phyloP scores from a whole-genome alignment of 192 early-diverging fungal genomes.

The Backusella macrospora region DNA sequence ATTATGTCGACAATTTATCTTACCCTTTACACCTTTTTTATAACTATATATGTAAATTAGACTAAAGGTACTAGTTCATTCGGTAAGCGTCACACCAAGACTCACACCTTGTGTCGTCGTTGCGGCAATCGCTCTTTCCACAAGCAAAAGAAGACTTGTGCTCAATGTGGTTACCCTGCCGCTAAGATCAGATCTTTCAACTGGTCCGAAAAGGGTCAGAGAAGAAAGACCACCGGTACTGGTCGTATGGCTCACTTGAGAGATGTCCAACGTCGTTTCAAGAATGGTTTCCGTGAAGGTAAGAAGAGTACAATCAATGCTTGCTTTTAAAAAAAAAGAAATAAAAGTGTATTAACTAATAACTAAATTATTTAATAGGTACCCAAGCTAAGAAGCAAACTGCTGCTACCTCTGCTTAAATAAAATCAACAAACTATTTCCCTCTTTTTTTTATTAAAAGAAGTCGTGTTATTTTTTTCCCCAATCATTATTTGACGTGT shows the following conservation, averaged over 20 bases:
- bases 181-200: constrained; percentile 97
- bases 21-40: neutral
- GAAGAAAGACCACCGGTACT: constrained; percentile 99
- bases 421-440: neutral
- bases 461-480: neutral
- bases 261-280: constrained; percentile 89
- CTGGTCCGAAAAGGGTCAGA: constrained; percentile 95
- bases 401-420: constrained; percentile 28
- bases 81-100: constrained; percentile 99
- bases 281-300: constrained; percentile 97
- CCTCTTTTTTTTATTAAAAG: constrained; percentile 4
- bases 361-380: neutral
- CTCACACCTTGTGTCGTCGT: constrained; percentile 97
- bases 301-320: constrained; percentile 25
- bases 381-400: constrained; percentile 29
- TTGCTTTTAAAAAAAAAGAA: neutral
- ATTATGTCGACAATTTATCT: neutral
- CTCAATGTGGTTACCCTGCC: constrained; percentile 97
- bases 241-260: constrained; percentile 98
- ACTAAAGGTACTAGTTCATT: constrained; percentile 98
- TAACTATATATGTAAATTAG: constrained; percentile 46
- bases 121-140: constrained; percentile 98
- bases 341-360: neutral
- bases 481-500: too few relatives aligned
- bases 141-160: constrained; percentile 99